Percentiles rank a stretch among this genome's conserved stretches.
Evolutionary conservation across 495 filamentous ascomycete species (phyloP).

Genomic region (Tuber indicum): DNA sequence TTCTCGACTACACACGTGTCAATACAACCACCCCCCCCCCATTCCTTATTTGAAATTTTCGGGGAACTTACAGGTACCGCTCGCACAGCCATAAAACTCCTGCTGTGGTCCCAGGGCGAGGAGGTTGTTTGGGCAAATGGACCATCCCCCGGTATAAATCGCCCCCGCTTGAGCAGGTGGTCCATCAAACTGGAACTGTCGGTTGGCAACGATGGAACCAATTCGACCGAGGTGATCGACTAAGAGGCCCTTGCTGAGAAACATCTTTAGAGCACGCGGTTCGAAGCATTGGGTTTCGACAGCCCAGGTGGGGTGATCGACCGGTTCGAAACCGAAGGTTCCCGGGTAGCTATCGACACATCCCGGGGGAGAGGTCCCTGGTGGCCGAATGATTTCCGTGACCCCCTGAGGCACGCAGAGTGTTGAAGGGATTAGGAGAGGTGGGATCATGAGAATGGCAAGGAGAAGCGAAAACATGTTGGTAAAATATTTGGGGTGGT

Average conservation of each 20-base stretch:
- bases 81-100: conserved; percentile 26
- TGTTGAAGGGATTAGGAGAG: neutral
- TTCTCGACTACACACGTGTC: conserved; percentile 23
- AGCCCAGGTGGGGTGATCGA: conserved; percentile 1
- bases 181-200: conserved; percentile 69
- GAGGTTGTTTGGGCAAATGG: conserved; percentile 47
- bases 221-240: conserved; percentile 54
- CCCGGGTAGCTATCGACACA: conserved; percentile 13
- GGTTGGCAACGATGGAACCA: conserved; percentile 66
- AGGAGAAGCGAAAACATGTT: neutral
- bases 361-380: conserved; percentile 18
- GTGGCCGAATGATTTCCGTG: conserved; percentile 24
- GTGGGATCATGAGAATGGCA: conserved; percentile 5
- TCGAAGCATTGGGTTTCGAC: conserved; percentile 13
- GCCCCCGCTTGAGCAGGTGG: conserved; percentile 60
- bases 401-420: conserved; percentile 30
- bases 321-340: conserved; percentile 17
- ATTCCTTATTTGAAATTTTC: neutral
- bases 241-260: conserved; percentile 53
- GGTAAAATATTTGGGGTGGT: neutral
- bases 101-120: conserved; percentile 27
- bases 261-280: conserved; percentile 45
- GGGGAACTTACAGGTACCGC: conserved; percentile 25
- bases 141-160: conserved; percentile 63
- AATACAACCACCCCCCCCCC: neutral